A percentile compares a stretch with the other conserved stretches of the same genome.
These are phyloP conservation scores for Russula dissimulans DNA, from an alignment of 768 basidiomycete genomes.

Conservation along the genomic window DNA sequence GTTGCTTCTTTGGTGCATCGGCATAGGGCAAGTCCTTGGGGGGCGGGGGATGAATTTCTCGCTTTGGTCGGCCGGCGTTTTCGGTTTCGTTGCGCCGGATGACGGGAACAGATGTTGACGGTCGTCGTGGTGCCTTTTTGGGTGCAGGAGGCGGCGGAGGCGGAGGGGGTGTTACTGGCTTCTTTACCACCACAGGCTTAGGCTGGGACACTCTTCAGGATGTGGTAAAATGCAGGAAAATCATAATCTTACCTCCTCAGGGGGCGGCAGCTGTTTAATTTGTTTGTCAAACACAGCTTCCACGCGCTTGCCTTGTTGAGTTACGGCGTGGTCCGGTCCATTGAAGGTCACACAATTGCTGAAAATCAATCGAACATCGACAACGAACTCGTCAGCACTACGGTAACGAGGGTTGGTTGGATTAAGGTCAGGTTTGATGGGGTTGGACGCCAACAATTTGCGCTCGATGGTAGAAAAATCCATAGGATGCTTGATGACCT, in stretches of 20 bases:
- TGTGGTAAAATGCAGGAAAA: neutral
- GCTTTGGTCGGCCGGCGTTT: slow-evolving; percentile 75
- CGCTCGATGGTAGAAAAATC: slow-evolving; percentile 88
- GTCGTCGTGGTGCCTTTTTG: slow-evolving; percentile 47
- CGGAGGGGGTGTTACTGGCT: slow-evolving; percentile 25
- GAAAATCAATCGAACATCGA: slow-evolving; percentile 83
- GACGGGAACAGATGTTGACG: slow-evolving; percentile 73
- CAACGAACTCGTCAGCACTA: slow-evolving; percentile 69
- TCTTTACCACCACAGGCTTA: slow-evolving; percentile 39
- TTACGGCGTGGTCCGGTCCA: slow-evolving; percentile 78
- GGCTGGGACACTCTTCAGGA: slow-evolving; percentile 26
- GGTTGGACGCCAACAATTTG: slow-evolving; percentile 75
- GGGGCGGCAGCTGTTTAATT: slow-evolving; percentile 71
- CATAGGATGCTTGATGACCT: slow-evolving; percentile 86
- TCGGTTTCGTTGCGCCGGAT: slow-evolving; percentile 70
- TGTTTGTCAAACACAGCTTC: slow-evolving; percentile 84
- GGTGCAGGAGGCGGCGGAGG: slow-evolving; percentile 37
- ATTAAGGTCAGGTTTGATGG: slow-evolving; percentile 64
- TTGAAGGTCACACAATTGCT: slow-evolving; percentile 88
- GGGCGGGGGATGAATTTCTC: slow-evolving; percentile 94
- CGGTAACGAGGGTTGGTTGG: slow-evolving; percentile 65
- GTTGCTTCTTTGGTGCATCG: slow-evolving; percentile 61
- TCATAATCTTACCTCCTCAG: slow-evolving; percentile 53
- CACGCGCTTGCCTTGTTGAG: slow-evolving; percentile 70
- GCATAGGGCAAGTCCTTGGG: slow-evolving; percentile 84